Percentiles rank a stretch among this genome's conserved stretches.
These are phyloP conservation scores for Cyclotella sp. DNA, from an alignment of 108 stramenopile species.

Conservation along the genomic window DNA sequence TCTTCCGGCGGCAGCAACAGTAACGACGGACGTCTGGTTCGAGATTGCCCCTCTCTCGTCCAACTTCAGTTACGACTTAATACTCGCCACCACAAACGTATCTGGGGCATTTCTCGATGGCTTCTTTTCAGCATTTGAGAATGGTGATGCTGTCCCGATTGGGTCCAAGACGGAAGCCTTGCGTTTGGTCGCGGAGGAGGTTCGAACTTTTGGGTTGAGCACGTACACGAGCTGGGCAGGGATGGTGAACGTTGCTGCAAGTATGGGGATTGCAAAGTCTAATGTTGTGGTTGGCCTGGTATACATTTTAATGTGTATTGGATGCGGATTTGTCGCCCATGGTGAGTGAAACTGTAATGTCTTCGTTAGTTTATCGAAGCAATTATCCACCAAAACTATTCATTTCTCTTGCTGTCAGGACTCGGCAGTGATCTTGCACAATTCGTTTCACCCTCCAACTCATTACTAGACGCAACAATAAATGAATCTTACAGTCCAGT, in stretches of 20 bases:
- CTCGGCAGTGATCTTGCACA: conserved; percentile 42
- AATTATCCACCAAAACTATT: neutral
- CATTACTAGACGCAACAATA: conserved; percentile 8
- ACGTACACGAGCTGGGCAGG: conserved; percentile 43
- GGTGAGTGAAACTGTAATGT: conserved; percentile 4
- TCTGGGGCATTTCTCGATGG: conserved; percentile 49
- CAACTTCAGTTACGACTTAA: conserved; percentile 17
- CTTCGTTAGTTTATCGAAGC: neutral
- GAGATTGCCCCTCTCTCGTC: conserved; percentile 26
- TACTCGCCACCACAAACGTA: conserved; percentile 41
- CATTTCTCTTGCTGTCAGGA: conserved; percentile 3
- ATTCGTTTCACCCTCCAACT: conserved; percentile 18
- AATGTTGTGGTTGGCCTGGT: conserved; percentile 15
- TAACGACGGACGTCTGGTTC: conserved; percentile 38
- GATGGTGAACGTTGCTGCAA: conserved; percentile 42
- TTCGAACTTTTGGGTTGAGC: conserved; percentile 36
- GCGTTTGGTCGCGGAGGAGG: conserved; percentile 30
- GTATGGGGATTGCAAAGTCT: conserved; percentile 26
- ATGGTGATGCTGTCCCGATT: conserved; percentile 23
- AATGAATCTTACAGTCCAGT: conserved; percentile 26
- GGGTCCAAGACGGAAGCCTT: conserved; percentile 43
- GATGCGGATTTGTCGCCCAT: conserved; percentile 32
- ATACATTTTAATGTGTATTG: conserved; percentile 38
- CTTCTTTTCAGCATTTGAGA: conserved; percentile 40
- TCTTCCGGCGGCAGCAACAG: conserved; percentile 34